Base-by-base conservation (phyloP, 306 rosid genomes). In the Vigna trinervia region DNA sequence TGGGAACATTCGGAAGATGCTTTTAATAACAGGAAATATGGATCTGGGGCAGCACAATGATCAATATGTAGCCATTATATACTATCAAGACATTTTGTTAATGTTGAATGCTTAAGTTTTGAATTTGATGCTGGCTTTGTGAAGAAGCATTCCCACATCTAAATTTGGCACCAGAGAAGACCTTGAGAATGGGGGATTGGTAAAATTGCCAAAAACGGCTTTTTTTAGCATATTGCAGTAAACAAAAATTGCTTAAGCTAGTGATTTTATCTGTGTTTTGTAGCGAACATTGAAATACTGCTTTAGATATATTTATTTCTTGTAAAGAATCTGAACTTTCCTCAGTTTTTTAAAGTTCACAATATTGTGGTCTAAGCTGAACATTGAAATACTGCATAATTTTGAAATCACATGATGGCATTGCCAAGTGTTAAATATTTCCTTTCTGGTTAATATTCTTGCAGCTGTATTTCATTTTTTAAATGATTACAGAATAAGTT, bases 331-430 rank as follows among this genome's bases (percentile, higher is more conserved):
- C 43, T 30, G 58, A 50, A 32, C 10, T 7, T 69, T 30, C 75
- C 17, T 8, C 60, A 50, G 11, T 26, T 17, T 39, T 63, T 1
- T 8, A 59, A 12, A 17, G 20, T 28, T 59, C 38, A 12, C 19
- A 5, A 28, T 48, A 28, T 59, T 26, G 13, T 12, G 8, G 30
- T 58, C 50, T 74, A 43, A 45, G 26, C 4, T 48, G 38, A 0
- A 4, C 11, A 47, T 6, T 46, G 11, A 47, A 11, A 1, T 53
- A 30, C 41, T 77, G 56, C 38, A 10, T 41, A 50, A 41, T 66
- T 17, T 30, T 73, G 69, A 12, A n/a, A 52, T 22, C 30, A 20
- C 53, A 50, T 68, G 17, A 81, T 69, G 41, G 65, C 46, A 30
- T 56, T 5, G 52, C 51, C 68, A n/a, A 34, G 48, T 41, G 54